Conservation (phyloP, 441 rosid genomes). For the Populus hybrid region DNA sequence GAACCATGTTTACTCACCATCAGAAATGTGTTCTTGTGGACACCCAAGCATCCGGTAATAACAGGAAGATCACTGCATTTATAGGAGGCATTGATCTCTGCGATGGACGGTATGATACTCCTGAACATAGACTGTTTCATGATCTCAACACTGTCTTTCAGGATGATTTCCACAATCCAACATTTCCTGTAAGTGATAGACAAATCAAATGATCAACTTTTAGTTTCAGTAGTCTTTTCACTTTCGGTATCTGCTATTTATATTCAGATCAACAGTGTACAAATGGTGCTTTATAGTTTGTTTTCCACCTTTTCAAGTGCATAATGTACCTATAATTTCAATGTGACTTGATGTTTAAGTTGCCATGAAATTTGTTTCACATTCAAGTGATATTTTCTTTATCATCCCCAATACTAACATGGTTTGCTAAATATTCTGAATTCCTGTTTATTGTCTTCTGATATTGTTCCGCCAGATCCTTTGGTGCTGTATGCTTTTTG, state of each 20-base stretch:
- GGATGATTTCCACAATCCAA: constrained; percentile 88
- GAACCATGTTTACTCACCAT: constrained; percentile 87
- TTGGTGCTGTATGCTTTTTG: neutral
- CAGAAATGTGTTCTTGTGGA: constrained; percentile 90
- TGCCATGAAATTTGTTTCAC: neutral
- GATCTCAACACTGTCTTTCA: constrained; percentile 66
- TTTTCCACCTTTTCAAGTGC: neutral
- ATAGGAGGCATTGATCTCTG: constrained; percentile 94
- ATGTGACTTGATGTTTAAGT: neutral
- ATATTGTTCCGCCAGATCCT: neutral
- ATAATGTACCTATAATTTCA: neutral
- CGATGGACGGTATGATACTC: constrained; percentile 93
- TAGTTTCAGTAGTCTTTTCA: neutral
- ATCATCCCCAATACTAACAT: neutral
- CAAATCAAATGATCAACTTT: neutral
- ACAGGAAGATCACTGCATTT: constrained; percentile 79
- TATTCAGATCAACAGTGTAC: neutral
- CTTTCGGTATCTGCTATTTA: neutral
- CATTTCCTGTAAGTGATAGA: constrained; percentile 64
- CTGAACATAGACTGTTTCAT: constrained; percentile 68
- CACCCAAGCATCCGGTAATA: constrained; percentile 72
- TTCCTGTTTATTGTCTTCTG: neutral
- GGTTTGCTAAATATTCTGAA: neutral
- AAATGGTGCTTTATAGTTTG: neutral
- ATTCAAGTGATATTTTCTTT: neutral